Evolutionary conservation across 768 basidiomycete species (phyloP).

Genomic region (Amanita thiersii): DNA sequence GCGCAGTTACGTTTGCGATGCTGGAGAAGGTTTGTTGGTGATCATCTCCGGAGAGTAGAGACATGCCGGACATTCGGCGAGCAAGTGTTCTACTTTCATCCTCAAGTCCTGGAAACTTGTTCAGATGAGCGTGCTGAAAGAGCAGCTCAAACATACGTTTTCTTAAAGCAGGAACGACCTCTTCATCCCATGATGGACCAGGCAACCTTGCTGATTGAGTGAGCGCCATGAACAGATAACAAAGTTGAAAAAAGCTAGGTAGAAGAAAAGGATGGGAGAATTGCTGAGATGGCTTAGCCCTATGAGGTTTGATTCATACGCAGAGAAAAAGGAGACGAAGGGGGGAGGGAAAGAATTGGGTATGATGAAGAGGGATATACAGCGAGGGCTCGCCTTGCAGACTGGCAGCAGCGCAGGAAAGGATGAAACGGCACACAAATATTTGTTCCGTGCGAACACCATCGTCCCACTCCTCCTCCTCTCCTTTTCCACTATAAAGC

Average conservation of each 20-base stretch:
- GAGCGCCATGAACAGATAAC: constrained; percentile 26
- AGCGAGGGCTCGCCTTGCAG: not conserved
- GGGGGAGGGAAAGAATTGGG: not conserved
- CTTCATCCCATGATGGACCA: constrained; percentile 70
- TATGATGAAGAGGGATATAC: not conserved
- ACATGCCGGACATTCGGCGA: constrained; percentile 69
- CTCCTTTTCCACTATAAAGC: not conserved
- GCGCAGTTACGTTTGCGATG: constrained; percentile 11
- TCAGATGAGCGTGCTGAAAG: constrained; percentile 8
- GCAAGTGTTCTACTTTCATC: constrained; percentile 72
- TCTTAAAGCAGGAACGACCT: constrained; percentile 72
- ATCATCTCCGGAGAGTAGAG: constrained; percentile 51
- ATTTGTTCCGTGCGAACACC: constrained; percentile 9
- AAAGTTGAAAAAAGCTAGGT: constrained; percentile 1
- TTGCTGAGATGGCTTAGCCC: not conserved
- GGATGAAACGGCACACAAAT: constrained; percentile 4
- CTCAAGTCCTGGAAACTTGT: constrained; percentile 53
- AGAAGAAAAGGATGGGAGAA: constrained; percentile 3
- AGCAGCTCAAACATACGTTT: constrained; percentile 47
- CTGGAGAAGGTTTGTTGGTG: constrained; percentile 18
- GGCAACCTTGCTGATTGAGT: constrained; percentile 33
- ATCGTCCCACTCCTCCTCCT: not conserved
- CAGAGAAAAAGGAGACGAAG: not conserved
- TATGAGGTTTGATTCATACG: not conserved
- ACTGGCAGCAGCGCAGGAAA: not conserved